Evolutionary conservation across 192 early-diverging fungal species (phyloP), one percentile per base, ranked within the genome.

Genomic region (Endogone sp.): DNA sequence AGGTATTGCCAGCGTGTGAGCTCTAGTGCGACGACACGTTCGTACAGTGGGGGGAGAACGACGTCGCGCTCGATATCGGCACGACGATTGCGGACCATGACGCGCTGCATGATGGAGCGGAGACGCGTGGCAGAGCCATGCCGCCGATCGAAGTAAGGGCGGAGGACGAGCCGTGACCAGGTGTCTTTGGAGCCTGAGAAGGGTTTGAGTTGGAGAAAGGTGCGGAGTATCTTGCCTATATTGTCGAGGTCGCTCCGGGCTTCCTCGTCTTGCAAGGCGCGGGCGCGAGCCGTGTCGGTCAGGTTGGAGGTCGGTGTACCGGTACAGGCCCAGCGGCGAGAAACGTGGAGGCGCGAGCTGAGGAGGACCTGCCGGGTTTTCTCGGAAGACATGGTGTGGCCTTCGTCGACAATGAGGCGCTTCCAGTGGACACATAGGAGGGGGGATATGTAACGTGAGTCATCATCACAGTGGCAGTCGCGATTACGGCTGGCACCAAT

Each of bases 371-470:
- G 85, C 67, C 67, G 77, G 65, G 75, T 74, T 22, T 67, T 61
- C 27, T 82, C 80, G 20, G 78, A 63, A 3, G 85, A 82, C 84
- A 95, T 82, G 31, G 81, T 79, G 60, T 94, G 91, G 6, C 93
- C 93, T 64, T 95, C 93, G 64, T 95, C 93, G 11, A 94, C 88
- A 64, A 95, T 89, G 24, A 95, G 65, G 23, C 93, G 78, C 63
- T 91, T 86, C 91, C 91, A 95, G 22, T 86, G 86, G 2, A 95
- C 79, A 23, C 85, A 80, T 49, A 89, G 81, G 3, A 95, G 73
- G 24, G 93, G 91, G 2, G 91, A 92, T 20, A 83, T 71, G 54
- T 76, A 74, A 2, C 75, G 28, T 4, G 64, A 25, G 68, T 69
- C 37, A 27, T 60, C 24, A 58, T n/a, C 30, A 65, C 75, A 37